phyloP scores from a whole-genome alignment of 1,284 basidiomycete species.

The Xerocomus amazonicus region DNA sequence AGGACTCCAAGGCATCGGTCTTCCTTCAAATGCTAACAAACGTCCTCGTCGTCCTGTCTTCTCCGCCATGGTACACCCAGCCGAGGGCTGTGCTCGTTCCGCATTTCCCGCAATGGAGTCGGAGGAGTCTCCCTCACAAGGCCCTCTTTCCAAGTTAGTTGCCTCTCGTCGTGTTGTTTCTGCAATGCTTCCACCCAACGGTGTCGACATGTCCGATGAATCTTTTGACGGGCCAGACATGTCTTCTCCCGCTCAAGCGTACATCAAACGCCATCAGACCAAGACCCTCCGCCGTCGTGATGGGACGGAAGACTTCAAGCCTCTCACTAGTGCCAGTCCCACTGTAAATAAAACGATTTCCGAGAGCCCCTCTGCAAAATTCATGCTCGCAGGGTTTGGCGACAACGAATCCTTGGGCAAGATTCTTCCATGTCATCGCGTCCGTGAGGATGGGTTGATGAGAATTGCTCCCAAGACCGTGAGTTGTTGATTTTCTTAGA shows the following conservation, averaged over 20 bases:
- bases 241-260: conserved; percentile 75
- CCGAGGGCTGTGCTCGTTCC: conserved; percentile 39
- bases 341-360: conserved; percentile 41
- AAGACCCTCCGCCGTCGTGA: conserved; percentile 73
- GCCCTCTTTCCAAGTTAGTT: conserved; percentile 32
- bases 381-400: conserved; percentile 71
- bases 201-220: conserved; percentile 53
- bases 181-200: conserved; percentile 56
- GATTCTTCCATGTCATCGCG: conserved; percentile 89
- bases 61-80: conserved; percentile 56
- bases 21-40: conserved; percentile 53
- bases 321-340: conserved; percentile 58
- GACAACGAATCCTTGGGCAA: conserved; percentile 92
- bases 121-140: conserved; percentile 20
- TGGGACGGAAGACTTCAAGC: conserved; percentile 74
- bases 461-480: conserved; percentile 83
- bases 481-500: conserved; percentile 27
- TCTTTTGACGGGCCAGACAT: conserved; percentile 60
- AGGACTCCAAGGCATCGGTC: conserved; percentile 55
- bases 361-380: conserved; percentile 56
- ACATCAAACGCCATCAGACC: conserved; percentile 67
- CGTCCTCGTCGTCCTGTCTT: conserved; percentile 61
- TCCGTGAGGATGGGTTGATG: conserved; percentile 94
- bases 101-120: conserved; percentile 40
- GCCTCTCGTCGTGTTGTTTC: conserved; percentile 70